Base-by-base conservation (phyloP, 257 asterid genomes). In the Salvia miltiorrhiza region DNA sequence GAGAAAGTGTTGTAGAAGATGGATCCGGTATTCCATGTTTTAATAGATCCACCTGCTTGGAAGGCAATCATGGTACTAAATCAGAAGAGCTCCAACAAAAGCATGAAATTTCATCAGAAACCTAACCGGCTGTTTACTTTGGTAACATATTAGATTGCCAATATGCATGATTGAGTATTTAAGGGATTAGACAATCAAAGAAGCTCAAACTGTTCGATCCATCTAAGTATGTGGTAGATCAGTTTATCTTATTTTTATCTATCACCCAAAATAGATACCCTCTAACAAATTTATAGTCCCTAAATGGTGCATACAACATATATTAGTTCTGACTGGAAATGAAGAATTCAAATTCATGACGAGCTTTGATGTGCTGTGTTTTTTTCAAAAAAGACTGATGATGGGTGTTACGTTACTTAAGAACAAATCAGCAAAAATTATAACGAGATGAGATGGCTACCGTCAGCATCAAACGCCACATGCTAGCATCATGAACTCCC, bases 401-500 rank as follows among this genome's bases (percentile, higher is more conserved):
- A 65, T 40, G 73, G 4, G 4, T 35, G 11, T 24, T 41, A 30
- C 30, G 4, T 39, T n/a, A n/a, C n/a, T n/a, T n/a, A n/a, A n/a
- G n/a, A n/a, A n/a, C n/a, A n/a, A n/a, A n/a, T n/a, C n/a, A n/a
- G n/a, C n/a, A n/a, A n/a, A 75, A 11, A 14, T 48, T 40, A 39
- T 13, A 62, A 64, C 61, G 35, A 56, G 58, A 68, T 24, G 39
- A 72, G 78, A 58, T 57, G 55, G 32, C 43, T 87, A 92, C 98
- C 97, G 95, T 90, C 48, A 73, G 74, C 92, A 93, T 83, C 75
- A 93, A 82, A 59, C 80, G 95, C 98, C 97, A 93, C 96, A 93
- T 88, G 87, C 85, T 80, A 74, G 82, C 71, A 77, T 88, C 96
- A 50, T 83, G 90, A 76, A 83, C 86, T 77, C 97, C 97, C 73